phyloP scores from a whole-genome alignment of 495 filamentous ascomycete species.

The Geoglossum glabrum region DNA sequence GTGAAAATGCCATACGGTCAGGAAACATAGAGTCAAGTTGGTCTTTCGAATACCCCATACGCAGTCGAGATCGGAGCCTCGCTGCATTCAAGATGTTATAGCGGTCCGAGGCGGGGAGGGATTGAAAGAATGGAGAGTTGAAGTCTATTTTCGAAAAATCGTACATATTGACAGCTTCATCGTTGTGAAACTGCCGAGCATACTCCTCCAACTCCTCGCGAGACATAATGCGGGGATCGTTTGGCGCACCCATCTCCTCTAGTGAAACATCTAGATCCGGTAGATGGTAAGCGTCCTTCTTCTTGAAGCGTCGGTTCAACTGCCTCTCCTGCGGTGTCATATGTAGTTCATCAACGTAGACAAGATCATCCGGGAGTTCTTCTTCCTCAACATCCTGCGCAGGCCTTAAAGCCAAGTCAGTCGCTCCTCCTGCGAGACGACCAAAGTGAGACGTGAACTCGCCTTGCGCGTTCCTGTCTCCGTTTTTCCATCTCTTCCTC shows the following conservation, averaged over 20 bases:
- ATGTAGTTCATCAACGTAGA: conserved; percentile 74
- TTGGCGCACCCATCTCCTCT: conserved; percentile 66
- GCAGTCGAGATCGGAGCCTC: conserved; percentile 58
- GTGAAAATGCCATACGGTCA: conserved; percentile 90
- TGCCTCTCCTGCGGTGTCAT: conserved; percentile 62
- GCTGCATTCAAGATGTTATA: conserved; percentile 97
- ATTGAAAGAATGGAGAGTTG: conserved; percentile 78
- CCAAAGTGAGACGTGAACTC: conserved; percentile 2
- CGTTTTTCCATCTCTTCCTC: conserved; percentile 62
- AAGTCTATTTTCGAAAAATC: conserved; percentile 99
- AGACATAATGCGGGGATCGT: conserved; percentile 89
- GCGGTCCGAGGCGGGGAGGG: conserved; percentile 70
- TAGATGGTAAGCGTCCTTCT: conserved; percentile 84
- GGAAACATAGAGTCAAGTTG: conserved; percentile 93
- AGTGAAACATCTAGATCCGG: conserved; percentile 61
- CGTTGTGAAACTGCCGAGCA: conserved; percentile 71
- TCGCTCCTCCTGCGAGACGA: conserved; percentile 34
- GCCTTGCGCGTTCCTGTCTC: conserved; percentile 25
- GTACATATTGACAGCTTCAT: conserved; percentile 93
- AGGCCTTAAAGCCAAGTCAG: conserved; percentile 2
- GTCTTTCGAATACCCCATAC: conserved; percentile 93
- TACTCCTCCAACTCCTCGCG: conserved; percentile 85
- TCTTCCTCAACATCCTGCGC: conserved; percentile 35
- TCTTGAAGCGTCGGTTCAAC: conserved; percentile 59
- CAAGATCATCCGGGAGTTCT: conserved; percentile 44